Base-by-base conservation (phyloP, 805 yeast species). In the Wickerhamomyces strasburgensis region DNA sequence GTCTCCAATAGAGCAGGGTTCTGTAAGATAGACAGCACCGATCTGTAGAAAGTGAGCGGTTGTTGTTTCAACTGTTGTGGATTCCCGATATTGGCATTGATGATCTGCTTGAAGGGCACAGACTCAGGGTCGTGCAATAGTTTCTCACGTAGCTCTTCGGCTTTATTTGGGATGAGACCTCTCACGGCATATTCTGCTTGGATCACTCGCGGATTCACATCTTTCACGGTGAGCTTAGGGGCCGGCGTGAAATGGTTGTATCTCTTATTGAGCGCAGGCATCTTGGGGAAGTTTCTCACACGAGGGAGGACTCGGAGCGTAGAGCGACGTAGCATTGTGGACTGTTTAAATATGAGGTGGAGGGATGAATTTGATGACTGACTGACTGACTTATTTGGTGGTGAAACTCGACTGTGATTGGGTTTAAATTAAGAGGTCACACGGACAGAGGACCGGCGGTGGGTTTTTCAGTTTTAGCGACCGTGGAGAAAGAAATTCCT, bases 41-140 rank as follows among this genome's bases (percentile, higher is more conserved):
- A 95, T 52, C 99, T 75, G 62, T 87, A 89, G 68, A 93, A 93
- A n/a, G 95, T 85, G 51, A 93, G 69, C 1, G 99, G 98, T 53
- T 80, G 73, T 61, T 93, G 99, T 49, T 87, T 90, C 56, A 93
- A 70, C 59, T 90, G 98, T 62, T 93, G 99, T 2, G 99, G 99
- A 58, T 93, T 93, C 21, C 99, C 99, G 45, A 93, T 93, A 58
- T 93, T 93, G 46, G 96, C 93, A 53, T 78, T 80, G 57, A 94
- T 83, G 51, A 93, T 84, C 42, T 73, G 66, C 29, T 73, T 63
- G 56, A 88, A 93, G 1, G 95, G 95, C 46, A 87, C 65, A 5
- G 84, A 75, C 14, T 67, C 68, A 18, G 84, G 80, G 27, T 74
- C 67, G 29, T 64, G 57, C 9, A 60, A 57, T 27, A 93, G 67